Conservation (phyloP, 1,139 yeast species). For the Suhomyces bolitotheri region DNA sequence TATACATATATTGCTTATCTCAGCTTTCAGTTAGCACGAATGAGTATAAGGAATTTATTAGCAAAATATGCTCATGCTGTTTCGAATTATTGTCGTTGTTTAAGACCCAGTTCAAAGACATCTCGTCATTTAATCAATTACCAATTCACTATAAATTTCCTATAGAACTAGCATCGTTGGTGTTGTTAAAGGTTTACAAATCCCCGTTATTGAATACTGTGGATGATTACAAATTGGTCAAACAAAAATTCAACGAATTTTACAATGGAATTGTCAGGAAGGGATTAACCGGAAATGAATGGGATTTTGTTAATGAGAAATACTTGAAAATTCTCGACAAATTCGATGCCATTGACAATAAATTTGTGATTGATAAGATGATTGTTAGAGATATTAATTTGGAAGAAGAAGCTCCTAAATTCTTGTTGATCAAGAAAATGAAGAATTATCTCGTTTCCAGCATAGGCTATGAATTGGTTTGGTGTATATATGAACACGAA, state of each 20-base stretch:
- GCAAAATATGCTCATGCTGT: conserved; percentile 36
- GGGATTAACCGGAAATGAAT: conserved; percentile 15
- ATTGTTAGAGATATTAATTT: conserved; percentile 2
- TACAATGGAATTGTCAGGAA: conserved; percentile 18
- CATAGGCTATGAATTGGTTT: conserved; percentile 43
- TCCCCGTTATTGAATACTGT: conserved; percentile 37
- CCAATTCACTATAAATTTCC: conserved; percentile 47
- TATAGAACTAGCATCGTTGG: conserved; percentile 35
- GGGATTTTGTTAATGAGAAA: conserved; percentile 31
- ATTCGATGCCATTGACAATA: conserved; percentile 25
- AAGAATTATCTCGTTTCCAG: conserved; percentile 42
- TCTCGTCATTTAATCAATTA: conserved; percentile 31
- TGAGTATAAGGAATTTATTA: conserved; percentile 33
- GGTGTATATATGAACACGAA: conserved; percentile 38
- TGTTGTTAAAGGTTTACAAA: conserved; percentile 37
- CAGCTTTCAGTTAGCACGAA: conserved; percentile 27
- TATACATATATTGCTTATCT: conserved; percentile 40
- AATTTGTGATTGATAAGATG: conserved; percentile 12
- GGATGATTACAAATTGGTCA: conserved; percentile 34
- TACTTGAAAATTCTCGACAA: conserved; percentile 32
- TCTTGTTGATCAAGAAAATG: conserved; percentile 38
- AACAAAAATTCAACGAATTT: conserved; percentile 30
- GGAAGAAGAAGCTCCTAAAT: conserved; percentile 16
- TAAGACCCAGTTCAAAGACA: conserved; percentile 23
- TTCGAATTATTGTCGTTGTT: conserved; percentile 28